Base-by-base conservation (phyloP, 2,329 filamentous ascomycete genomes). In the Aspergillus tanneri region DNA sequence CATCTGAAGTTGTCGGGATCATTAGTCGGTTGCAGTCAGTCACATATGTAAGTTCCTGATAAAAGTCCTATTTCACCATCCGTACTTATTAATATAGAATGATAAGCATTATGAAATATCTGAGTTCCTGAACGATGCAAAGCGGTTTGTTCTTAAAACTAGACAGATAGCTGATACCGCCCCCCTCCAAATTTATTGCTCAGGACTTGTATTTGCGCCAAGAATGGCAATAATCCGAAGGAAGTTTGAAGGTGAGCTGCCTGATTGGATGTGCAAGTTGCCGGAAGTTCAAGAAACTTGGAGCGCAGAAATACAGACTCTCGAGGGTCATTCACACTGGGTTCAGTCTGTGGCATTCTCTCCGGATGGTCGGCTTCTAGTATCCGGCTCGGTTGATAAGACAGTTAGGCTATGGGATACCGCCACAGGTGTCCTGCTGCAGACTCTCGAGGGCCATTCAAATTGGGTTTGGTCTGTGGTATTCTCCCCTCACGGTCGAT, bases 151-250 rank as follows among this genome's bases (percentile, higher is more conserved):
- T 28, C 52, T 66, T 0, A 56, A 55, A 40, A 59, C 63, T 43
- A 23, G 48, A n/a, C 51, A 60, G 7, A 58, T 70, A 24, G 52
- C 61, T 23, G 53, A 66, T 27, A 39, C 41, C 25, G 58, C 60
- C 9, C 70, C 69, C 7, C 63, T 72, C 21, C 66, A 72, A 50
- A 38, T 66, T n/a, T 72, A 72, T 49, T 57, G 14, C 18, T 62
- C 62, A 9, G 68, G 63, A 2, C 47, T 71, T 0, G 34, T 66
- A 12, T 72, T 71, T 47, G 49, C 55, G 19, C 68, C 67, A 16
- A 37, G 28, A 41, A 43, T 7, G 6, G 61, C 58, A 42, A 51
- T 62, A 10, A 51, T 70, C 16, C 50, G 60, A 43, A 53, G 54
- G 21, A 39, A 41, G 3, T 68, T 64, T 52, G 9, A 43, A 16